Conservation (phyloP, 208 protist genomes). For the Tritrichomonas musculus region DNA sequence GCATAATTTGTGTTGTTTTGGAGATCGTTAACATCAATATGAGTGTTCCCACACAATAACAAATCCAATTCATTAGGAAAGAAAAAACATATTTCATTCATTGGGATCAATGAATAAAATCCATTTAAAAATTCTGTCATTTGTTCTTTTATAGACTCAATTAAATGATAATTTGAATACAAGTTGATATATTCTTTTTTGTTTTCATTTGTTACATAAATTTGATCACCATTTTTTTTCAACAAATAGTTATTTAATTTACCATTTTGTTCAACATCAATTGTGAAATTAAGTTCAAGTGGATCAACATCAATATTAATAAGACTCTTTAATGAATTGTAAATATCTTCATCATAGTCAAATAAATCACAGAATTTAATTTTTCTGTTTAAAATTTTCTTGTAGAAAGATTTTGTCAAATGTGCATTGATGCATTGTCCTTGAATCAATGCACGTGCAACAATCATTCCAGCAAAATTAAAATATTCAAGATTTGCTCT, state of each 20-base stretch:
- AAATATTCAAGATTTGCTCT: constrained; percentile 88
- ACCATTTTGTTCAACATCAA: constrained; percentile 82
- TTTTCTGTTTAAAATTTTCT: constrained; percentile 84
- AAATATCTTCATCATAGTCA: constrained; percentile 81
- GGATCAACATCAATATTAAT: constrained; percentile 73
- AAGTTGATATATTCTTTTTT: no score
- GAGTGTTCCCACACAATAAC: no score
- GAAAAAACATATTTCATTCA: constrained; percentile 70
- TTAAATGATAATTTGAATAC: no score
- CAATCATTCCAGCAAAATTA: constrained; percentile 68
- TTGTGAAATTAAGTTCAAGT: constrained; percentile 77
- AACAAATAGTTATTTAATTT: constrained; percentile 74
- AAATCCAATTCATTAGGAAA: no score
- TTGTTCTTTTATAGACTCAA: no score
- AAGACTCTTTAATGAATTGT: constrained; percentile 81
- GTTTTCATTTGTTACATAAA: constrained; percentile 84
- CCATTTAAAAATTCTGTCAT: constrained; percentile 82
- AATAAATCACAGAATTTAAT: constrained; percentile 81
- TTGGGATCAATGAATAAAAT: constrained; percentile 87
- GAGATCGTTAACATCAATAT: no score
- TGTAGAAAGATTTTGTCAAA: constrained; percentile 92
- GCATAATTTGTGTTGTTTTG: no score
- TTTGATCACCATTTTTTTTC: constrained; percentile 72
- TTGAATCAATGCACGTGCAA: constrained; percentile 69
- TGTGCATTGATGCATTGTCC: constrained; percentile 83